phyloP scores from a whole-genome alignment of 2,329 filamentous ascomycete genomes.

The Cyphellophora europaea region DNA sequence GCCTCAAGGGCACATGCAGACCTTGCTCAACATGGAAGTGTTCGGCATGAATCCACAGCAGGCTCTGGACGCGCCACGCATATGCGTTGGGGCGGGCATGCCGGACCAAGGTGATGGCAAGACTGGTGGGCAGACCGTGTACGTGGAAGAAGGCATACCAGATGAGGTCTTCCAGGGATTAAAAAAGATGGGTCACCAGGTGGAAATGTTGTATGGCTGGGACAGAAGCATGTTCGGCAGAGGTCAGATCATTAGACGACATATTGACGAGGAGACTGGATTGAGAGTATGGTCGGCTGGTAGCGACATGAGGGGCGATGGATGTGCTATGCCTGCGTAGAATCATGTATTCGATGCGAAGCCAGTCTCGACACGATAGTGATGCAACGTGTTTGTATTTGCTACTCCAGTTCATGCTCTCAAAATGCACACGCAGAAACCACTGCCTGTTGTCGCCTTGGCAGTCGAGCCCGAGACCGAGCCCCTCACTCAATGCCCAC shows the following conservation, averaged over 20 bases:
- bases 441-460: too few relatives aligned
- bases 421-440: too few relatives aligned
- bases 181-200: slow-evolving; percentile 60
- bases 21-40: slow-evolving; percentile 78
- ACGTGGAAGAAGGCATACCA: slow-evolving; percentile 73
- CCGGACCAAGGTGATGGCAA: slow-evolving; percentile 49
- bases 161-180: slow-evolving; percentile 59
- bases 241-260: slow-evolving; percentile 75
- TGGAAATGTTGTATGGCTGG: slow-evolving; percentile 58
- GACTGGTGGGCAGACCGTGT: slow-evolving; percentile 40
- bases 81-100: slow-evolving; percentile 73
- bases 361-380: too few relatives aligned
- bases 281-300: slow-evolving; percentile 74
- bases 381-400: too few relatives aligned
- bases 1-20: slow-evolving; percentile 91
- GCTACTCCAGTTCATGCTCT: too few relatives aligned
- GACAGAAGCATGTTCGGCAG: slow-evolving; percentile 66
- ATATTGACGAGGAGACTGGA: slow-evolving; percentile 57
- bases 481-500: too few relatives aligned
- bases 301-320: slow-evolving; percentile 82
- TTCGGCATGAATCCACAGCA: slow-evolving; percentile 77
- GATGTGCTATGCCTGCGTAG: slow-evolving; percentile 49
- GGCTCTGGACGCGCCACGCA: slow-evolving; percentile 80
- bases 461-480: too few relatives aligned
- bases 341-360: too few relatives aligned